Evolutionary conservation across 805 yeast species (phyloP).

Genomic region (Myxozyma kluyveri): DNA sequence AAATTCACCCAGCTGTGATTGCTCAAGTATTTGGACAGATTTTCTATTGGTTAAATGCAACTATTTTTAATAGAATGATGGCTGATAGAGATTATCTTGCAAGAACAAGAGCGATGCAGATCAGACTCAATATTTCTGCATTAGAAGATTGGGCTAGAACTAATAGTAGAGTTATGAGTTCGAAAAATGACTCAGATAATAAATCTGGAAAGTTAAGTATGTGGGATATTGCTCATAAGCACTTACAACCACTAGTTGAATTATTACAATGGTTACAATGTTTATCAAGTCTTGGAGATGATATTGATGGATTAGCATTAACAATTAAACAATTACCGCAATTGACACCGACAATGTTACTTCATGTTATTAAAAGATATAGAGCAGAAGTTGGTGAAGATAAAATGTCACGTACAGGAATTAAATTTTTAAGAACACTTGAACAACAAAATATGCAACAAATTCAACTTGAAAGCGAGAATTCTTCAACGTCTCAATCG

Average conservation of each 20-base stretch:
- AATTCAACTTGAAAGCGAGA: too few species aligned
- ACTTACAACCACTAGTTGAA: slow-evolving; percentile 71
- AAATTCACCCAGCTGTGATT: slow-evolving; percentile 72
- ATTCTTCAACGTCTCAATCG: too few species aligned
- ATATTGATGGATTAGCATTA: slow-evolving; percentile 41
- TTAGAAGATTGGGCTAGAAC: slow-evolving; percentile 91
- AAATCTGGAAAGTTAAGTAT: slow-evolving; percentile 27
- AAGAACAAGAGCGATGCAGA: slow-evolving; percentile 83
- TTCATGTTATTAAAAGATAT: slow-evolving; percentile 70
- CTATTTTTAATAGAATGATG: slow-evolving; percentile 69
- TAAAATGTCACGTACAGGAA: slow-evolving; percentile 56
- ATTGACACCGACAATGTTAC: slow-evolving; percentile 66
- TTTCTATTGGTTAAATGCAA: slow-evolving; percentile 70
- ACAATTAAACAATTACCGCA: slow-evolving; percentile 57
- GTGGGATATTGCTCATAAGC: slow-evolving; percentile 58
- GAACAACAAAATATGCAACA: slow-evolving; percentile 27
- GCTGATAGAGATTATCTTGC: slow-evolving; percentile 68
- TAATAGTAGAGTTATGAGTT: slow-evolving; percentile 47
- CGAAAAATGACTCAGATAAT: slow-evolving; percentile 16
- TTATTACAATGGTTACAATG: slow-evolving; percentile 89
- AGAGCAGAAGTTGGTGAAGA: slow-evolving; percentile 80
- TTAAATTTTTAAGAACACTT: slow-evolving; percentile 44
- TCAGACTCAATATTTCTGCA: slow-evolving; percentile 78
- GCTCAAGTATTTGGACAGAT: slow-evolving; percentile 77
- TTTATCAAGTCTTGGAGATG: slow-evolving; percentile 63